Evolutionary conservation across 2,329 filamentous ascomycete species (phyloP), one percentile per base, ranked within the genome.

Genomic region (Mycocentrospora acerina): DNA sequence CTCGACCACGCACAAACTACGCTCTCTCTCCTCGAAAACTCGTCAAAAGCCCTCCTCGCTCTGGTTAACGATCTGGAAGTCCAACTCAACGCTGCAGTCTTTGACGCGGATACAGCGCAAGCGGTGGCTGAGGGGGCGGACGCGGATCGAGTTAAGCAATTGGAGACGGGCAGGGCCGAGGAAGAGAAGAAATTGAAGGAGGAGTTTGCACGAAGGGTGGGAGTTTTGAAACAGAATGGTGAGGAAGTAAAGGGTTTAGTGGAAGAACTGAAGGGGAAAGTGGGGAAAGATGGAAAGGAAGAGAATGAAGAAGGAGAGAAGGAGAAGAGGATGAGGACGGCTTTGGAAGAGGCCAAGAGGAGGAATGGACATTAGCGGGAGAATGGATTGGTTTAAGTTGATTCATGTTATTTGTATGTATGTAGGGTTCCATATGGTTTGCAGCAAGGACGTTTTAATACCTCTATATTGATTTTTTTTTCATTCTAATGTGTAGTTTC

Each of bases 321-420:
- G 51, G 67, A 75, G 42, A 63, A 69, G 42, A 67, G 76, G 46
- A 55, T 78, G 33, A 71, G 69, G 30, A 71, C 63, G 46, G 76
- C 76, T 22, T 55, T 80, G 37, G 75, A 79, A 44, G 71, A 73
- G 40, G 77, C 77, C 7, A 79, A 79, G 64, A 71, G 66, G 60
- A 68, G 77, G 45, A 79, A 80, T 60, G 74, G 64, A 7, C 50
- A 64, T n/a, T n/a, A n/a, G n/a, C n/a, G n/a, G n/a, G n/a, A n/a
- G n/a, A n/a, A n/a, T n/a, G n/a, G n/a, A n/a, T n/a, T n/a, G n/a
- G n/a, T n/a, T n/a, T n/a, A n/a, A n/a, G n/a, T n/a, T n/a, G n/a
- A n/a, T n/a, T n/a, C n/a, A n/a, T n/a, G n/a, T n/a, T n/a, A n/a
- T n/a, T n/a, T n/a, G n/a, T n/a, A n/a, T n/a, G n/a, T n/a, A n/a